A percentile compares a stretch with the other conserved stretches of the same genome.
These are phyloP conservation scores for Candida multigemmis DNA, from an alignment of 805 yeast genomes.

Conservation along the genomic window DNA sequence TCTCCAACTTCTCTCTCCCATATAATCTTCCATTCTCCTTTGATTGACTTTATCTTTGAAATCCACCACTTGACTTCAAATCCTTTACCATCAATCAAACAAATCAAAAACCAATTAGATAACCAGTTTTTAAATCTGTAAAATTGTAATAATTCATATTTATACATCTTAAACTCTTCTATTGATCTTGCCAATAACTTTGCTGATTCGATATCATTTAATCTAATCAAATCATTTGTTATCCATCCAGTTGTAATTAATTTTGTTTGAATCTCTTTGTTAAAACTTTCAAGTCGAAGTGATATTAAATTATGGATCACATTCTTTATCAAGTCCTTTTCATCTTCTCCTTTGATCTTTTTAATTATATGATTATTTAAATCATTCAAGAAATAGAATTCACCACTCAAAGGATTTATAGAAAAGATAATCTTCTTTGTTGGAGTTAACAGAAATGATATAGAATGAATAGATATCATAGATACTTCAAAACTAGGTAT, in stretches of 20 bases:
- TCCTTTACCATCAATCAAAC: slow-evolving; percentile 26
- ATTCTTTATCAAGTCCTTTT: slow-evolving; percentile 18
- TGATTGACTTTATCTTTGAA: slow-evolving; percentile 36
- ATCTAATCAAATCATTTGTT: slow-evolving; percentile 41
- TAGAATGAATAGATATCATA: slow-evolving; percentile 21
- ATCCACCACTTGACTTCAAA: slow-evolving; percentile 42
- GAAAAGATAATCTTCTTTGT: slow-evolving; percentile 24
- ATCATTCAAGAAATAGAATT: slow-evolving; percentile 26
- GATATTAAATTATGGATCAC: slow-evolving; percentile 30
- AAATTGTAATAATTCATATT: too few relatives aligned
- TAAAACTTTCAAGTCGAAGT: slow-evolving; percentile 40
- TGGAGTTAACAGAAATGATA: slow-evolving; percentile 22
- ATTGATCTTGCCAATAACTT: slow-evolving; percentile 17
- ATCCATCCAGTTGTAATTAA: slow-evolving; percentile 66
- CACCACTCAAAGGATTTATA: slow-evolving; percentile 31
- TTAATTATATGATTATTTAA: slow-evolving; percentile 21
- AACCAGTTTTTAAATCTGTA: slow-evolving; percentile 50
- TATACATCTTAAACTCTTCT: slow-evolving; percentile 5
- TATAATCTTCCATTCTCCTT: slow-evolving; percentile 48
- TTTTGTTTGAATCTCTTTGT: slow-evolving; percentile 43
- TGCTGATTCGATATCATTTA: slow-evolving; percentile 38
- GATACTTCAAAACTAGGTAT: slow-evolving; percentile 5
- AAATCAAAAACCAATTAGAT: slow-evolving; percentile 43
- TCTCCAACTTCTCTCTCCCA: too few relatives aligned
- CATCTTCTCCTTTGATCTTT: slow-evolving; percentile 21